These are phyloP conservation scores for Penicillium chermesinum DNA, from an alignment of 495 filamentous ascomycete genomes.

Conservation along the genomic window DNA sequence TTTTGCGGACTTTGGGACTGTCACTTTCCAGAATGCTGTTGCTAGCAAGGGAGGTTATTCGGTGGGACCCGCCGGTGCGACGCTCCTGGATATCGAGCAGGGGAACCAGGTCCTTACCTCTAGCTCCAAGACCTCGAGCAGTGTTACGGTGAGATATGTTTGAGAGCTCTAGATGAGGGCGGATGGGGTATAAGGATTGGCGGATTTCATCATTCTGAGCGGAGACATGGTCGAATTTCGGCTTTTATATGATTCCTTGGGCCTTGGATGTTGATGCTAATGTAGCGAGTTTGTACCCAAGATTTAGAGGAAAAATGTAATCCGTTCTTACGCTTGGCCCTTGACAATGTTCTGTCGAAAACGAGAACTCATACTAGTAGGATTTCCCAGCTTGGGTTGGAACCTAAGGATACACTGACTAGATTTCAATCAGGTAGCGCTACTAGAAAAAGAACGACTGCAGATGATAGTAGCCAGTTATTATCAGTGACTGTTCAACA, in stretches of 20 bases:
- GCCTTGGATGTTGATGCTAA: not conserved
- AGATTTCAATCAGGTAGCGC: too few relatives aligned
- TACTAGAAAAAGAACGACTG: too few relatives aligned
- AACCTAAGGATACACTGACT: too few relatives aligned
- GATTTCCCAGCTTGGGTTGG: too few relatives aligned
- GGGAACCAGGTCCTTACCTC: conserved; percentile 37
- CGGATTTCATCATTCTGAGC: too few relatives aligned
- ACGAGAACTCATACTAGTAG: too few relatives aligned
- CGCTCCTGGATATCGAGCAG: conserved; percentile 47
- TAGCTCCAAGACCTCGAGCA: conserved; percentile 30
- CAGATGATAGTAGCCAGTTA: too few relatives aligned
- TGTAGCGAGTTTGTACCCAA: not conserved
- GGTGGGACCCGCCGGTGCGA: conserved; percentile 34
- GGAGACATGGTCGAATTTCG: not conserved
- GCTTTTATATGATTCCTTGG: not conserved
- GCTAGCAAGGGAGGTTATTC: conserved; percentile 24
- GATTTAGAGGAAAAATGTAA: not conserved
- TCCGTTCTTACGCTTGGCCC: too few relatives aligned
- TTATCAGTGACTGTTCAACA: too few relatives aligned
- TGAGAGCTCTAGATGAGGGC: too few relatives aligned
- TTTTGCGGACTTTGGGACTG: conserved; percentile 50
- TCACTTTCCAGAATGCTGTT: conserved; percentile 41
- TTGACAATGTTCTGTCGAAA: too few relatives aligned
- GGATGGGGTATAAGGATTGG: too few relatives aligned
- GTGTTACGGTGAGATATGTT: conserved; percentile 25